phyloP scores from a whole-genome alignment of 345 rosid genomes.

The Cardiospermum halicacabum region DNA sequence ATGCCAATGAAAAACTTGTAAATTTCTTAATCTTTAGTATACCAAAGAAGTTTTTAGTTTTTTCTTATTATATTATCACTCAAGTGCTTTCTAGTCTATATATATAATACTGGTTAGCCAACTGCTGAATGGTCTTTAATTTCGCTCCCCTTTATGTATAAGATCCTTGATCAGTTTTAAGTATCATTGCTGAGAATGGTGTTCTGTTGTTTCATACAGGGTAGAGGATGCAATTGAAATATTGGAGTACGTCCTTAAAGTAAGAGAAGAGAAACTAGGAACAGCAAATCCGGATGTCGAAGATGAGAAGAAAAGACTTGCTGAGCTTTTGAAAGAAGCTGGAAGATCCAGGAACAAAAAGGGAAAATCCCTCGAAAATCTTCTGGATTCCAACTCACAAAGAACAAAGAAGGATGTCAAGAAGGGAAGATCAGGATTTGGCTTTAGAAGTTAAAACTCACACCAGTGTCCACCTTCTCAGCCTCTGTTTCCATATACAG shows the following conservation, averaged over 20 bases:
- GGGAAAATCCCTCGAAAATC: constrained; percentile 49
- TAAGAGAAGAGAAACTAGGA: constrained; percentile 55
- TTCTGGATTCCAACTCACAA: constrained; percentile 21
- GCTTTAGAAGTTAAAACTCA: constrained; percentile 7
- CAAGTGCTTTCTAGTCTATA: not conserved
- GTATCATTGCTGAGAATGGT: constrained; percentile 1
- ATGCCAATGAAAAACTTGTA: too few species aligned
- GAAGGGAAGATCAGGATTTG: constrained; percentile 18
- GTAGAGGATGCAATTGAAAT: constrained; percentile 57
- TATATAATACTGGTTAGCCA: not conserved
- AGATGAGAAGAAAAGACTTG: constrained; percentile 50
- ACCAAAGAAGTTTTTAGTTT: not conserved
- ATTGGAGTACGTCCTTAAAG: constrained; percentile 42
- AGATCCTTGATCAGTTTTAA: not conserved
- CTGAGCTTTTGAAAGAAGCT: constrained; percentile 49
- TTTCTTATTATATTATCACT: not conserved
- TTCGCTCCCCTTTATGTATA: not conserved
- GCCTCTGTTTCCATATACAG: not conserved
- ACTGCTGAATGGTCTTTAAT: not conserved
- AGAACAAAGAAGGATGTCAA: constrained; percentile 12
- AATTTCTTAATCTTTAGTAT: not conserved
- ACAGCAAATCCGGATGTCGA: constrained; percentile 47
- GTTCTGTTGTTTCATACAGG: constrained; percentile 23
- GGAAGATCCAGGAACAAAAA: constrained; percentile 41
- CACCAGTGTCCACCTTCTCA: not conserved